phyloP scores from a whole-genome alignment of 768 basidiomycete genomes.

The Xerocomellus dryophilus region DNA sequence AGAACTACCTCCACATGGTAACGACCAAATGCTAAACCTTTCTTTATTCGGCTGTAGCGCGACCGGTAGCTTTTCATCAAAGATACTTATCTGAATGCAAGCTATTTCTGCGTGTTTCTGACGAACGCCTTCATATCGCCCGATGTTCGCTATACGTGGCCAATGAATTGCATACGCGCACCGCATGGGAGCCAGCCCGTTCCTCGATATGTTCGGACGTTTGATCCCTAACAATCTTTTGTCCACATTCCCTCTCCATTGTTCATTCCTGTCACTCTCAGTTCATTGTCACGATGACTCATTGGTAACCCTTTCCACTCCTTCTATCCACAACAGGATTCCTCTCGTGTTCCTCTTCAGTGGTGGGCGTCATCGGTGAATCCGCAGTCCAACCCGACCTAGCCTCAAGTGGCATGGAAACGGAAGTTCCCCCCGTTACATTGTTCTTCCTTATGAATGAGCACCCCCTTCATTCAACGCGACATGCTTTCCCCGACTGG shows the following conservation, averaged over 20 bases:
- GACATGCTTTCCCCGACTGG: conserved; percentile 2
- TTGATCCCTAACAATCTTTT: conserved; percentile 10
- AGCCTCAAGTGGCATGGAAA: conserved; percentile 22
- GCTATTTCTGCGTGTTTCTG: conserved; percentile 15
- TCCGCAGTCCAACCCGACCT: conserved; percentile 8
- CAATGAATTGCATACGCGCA: conserved; percentile 4
- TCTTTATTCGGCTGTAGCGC: conserved; percentile 14
- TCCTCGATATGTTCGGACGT: conserved; percentile 11
- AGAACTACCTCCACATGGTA: conserved; percentile 23
- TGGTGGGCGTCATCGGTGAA: conserved; percentile 16
- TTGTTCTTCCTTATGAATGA: conserved; percentile 9
- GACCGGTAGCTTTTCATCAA: conserved; percentile 24
- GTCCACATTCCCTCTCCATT: not conserved
- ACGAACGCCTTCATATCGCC: conserved; percentile 27
- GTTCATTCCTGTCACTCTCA: not conserved
- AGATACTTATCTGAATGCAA: conserved; percentile 23
- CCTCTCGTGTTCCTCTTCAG: conserved; percentile 10
- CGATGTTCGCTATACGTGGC: conserved; percentile 14
- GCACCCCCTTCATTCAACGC: conserved; percentile 2
- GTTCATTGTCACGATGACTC: conserved; percentile 1
- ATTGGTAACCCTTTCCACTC: not conserved
- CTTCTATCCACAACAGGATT: conserved; percentile 2
- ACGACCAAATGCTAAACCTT: conserved; percentile 4
- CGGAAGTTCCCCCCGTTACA: conserved; percentile 10
- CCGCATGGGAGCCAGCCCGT: conserved; percentile 16